phyloP scores from a whole-genome alignment of 140 eudicot genomes.

The Bidens hawaiensis region DNA sequence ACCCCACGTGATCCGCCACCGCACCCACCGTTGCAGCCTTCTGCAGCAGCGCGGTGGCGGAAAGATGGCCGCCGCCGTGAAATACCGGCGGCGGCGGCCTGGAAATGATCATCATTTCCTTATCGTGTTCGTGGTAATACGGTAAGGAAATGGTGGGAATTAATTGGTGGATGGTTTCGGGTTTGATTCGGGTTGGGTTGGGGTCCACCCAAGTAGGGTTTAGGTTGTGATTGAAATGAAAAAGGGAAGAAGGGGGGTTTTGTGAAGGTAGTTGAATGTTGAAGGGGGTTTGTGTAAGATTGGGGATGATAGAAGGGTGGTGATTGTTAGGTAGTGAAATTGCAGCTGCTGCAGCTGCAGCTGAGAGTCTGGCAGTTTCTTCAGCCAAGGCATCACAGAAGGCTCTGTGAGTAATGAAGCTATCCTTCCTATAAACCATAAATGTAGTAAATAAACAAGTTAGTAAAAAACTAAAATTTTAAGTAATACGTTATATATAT shows the following conservation, averaged over 20 bases:
- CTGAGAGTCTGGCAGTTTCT: slow-evolving; percentile 73
- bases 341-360: slow-evolving; percentile 36
- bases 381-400: slow-evolving; percentile 89
- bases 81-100: slow-evolving; percentile 2
- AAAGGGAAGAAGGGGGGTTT: slow-evolving; percentile 23
- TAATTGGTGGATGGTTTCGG: slow-evolving; percentile 36
- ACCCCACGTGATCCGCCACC: slow-evolving; percentile 38
- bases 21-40: slow-evolving; percentile 68
- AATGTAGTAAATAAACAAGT: slow-evolving; percentile 1
- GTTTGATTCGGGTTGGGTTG: slow-evolving; percentile 38
- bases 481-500: no score
- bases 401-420: slow-evolving; percentile 85
- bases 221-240: slow-evolving; percentile 22
- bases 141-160: slow-evolving; percentile 20
- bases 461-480: no score
- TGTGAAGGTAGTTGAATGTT: slow-evolving; percentile 22
- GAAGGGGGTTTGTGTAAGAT: slow-evolving; percentile 21
- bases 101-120: not conserved
- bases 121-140: slow-evolving; percentile 18
- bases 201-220: slow-evolving; percentile 46
- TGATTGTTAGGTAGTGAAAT: slow-evolving; percentile 12
- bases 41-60: slow-evolving; percentile 91
- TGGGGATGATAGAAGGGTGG: slow-evolving; percentile 29
- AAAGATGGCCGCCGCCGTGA: slow-evolving; percentile 35
- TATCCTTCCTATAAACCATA: slow-evolving; percentile 65